Base-by-base conservation (phyloP, 495 filamentous ascomycete species). In the Penicillium pancosmium region DNA sequence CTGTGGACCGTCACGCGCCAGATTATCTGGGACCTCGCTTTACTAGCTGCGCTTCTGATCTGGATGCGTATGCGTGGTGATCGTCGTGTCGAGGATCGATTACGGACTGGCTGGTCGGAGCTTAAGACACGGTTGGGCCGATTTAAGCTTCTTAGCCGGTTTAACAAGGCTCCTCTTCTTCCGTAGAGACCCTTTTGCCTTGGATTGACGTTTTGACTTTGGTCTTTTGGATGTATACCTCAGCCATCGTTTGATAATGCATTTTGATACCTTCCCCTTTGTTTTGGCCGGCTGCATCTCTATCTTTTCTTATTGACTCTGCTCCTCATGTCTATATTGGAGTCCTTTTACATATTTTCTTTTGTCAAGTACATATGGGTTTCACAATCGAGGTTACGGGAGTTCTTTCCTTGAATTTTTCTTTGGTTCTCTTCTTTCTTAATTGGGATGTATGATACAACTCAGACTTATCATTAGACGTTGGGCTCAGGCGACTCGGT, bases 51-150 rank as follows among this genome's bases (percentile, higher is more conserved):
- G 25, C 62, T 96, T 31, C 69, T 93, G 48, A 70, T 96, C 19
- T 97, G 88, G 87, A 86, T 96, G 84, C 78, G 92, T 56, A 79
- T 82, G 58, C 85, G 84, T 52, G 89, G 88, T 43, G 93, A 96
- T 68, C 81, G 81, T 31, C 82, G 89, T 62, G 75, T 96, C 2
- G 91, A 96, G 72, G 82, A 88, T 58, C 85, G 90, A n/a, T 78
- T 97, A 40, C 76, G 83, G 47, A 78, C 84, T 9, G 80, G 91
- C 10, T 76, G 91, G 59, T 78, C 82, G 31, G 80, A 86, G 44
- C 75, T 84, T 15, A 83, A 84, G 69, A 82, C 85, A 48, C 82
- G 87, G 50, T 69, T 84, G 54, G 72, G 81, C 55, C 83, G 76
- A 52, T 59, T 88, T 34, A 72, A 65, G 47, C 49, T 66, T 18